Evolutionary conservation across 768 basidiomycete genomes (phyloP).

Genomic region (Boletus huronensis): DNA sequence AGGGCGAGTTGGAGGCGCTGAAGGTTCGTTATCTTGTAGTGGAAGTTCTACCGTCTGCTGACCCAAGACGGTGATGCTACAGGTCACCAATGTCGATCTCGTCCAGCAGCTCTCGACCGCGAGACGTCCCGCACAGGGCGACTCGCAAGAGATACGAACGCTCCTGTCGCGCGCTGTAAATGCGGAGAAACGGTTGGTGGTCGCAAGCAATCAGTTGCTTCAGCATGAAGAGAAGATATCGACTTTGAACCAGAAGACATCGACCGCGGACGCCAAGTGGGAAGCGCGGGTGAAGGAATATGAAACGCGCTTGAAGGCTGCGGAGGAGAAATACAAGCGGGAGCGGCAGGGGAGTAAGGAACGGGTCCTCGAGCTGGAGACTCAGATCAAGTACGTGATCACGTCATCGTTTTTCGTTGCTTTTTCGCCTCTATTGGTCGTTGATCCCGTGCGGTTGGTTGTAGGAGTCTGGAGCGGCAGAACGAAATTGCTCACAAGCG

Average conservation of each 20-base stretch:
- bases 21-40: slow-evolving; percentile 53
- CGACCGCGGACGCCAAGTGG: slow-evolving; percentile 82
- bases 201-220: slow-evolving; percentile 79
- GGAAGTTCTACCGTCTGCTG: background rate
- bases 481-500: slow-evolving; percentile 77
- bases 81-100: slow-evolving; percentile 76
- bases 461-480: slow-evolving; percentile 72
- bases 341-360: slow-evolving; percentile 95
- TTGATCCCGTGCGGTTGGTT: background rate
- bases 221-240: slow-evolving; percentile 84
- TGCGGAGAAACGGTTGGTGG: slow-evolving; percentile 84
- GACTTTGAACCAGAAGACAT: slow-evolving; percentile 65
- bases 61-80: background rate
- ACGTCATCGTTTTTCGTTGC: slow-evolving; percentile 4
- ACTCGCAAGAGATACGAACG: slow-evolving; percentile 67
- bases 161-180: slow-evolving; percentile 72
- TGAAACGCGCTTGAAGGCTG: slow-evolving; percentile 71
- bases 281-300: slow-evolving; percentile 94
- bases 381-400: slow-evolving; percentile 66
- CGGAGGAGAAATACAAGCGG: slow-evolving; percentile 89
- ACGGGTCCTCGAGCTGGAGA: slow-evolving; percentile 67
- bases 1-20: slow-evolving; percentile 85
- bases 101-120: slow-evolving; percentile 61
- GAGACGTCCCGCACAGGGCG: slow-evolving; percentile 56
- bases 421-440: background rate